phyloP scores from a whole-genome alignment of 2,329 filamentous ascomycete species.

The Rutstroemia sydowiana region DNA sequence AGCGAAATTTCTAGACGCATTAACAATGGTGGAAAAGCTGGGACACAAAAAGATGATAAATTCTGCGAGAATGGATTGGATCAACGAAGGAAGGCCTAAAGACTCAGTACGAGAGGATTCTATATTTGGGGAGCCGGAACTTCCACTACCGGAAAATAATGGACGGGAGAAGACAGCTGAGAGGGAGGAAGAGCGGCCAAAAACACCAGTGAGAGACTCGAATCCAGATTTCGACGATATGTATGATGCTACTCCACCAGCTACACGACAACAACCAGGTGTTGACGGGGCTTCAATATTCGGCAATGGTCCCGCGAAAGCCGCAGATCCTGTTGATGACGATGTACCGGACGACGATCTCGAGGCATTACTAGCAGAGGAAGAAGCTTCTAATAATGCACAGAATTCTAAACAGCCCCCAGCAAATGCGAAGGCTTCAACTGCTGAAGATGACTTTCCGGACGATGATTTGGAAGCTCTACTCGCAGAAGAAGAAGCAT shows the following conservation, averaged over 20 bases:
- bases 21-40: constrained; percentile 85
- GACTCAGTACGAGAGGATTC: constrained; percentile 24
- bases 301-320: constrained; percentile 19
- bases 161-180: constrained; percentile 26
- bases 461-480: constrained; percentile 25
- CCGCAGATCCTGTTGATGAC: constrained; percentile 14
- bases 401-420: constrained; percentile 8
- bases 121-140: constrained; percentile 22
- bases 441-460: constrained; percentile 32
- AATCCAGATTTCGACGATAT: constrained; percentile 35
- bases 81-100: constrained; percentile 64
- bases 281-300: constrained; percentile 20
- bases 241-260: constrained; percentile 46
- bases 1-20: constrained; percentile 84
- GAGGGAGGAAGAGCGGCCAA: constrained; percentile 23
- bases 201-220: constrained; percentile 33
- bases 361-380: constrained; percentile 22
- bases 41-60: constrained; percentile 79
- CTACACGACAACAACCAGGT: constrained; percentile 16
- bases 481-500: constrained; percentile 23
- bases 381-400: constrained; percentile 20
- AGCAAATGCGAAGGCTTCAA: constrained; percentile 5
- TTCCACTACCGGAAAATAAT: constrained; percentile 24
- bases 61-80: constrained; percentile 71
- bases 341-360: constrained; percentile 37